Percentiles rank a stretch among this genome's conserved stretches.
Evolutionary conservation across 2,329 filamentous ascomycete genomes (phyloP).

Genomic region (Pseudofabraea citricarpa): DNA sequence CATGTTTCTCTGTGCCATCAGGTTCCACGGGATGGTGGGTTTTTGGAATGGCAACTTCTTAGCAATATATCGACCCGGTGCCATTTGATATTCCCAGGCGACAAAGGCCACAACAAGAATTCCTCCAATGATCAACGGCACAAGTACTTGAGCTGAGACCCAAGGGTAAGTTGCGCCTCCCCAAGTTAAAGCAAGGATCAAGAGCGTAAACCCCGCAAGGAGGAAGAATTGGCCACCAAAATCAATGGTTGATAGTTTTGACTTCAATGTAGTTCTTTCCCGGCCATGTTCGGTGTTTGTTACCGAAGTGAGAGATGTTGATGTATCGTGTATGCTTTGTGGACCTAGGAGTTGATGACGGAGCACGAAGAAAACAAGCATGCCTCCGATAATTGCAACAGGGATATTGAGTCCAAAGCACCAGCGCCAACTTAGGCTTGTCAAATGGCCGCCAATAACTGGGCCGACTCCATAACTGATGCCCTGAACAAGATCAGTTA

Average conservation of each 20-base stretch:
- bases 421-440: constrained; percentile 55
- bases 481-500: constrained; percentile 42
- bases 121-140: constrained; percentile 30
- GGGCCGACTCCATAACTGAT: constrained; percentile 33
- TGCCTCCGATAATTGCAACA: constrained; percentile 43
- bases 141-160: constrained; percentile 30
- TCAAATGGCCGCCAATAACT: constrained; percentile 51
- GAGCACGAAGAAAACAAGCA: constrained; percentile 50
- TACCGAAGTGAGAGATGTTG: constrained; percentile 38
- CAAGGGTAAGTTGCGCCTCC: constrained; percentile 35
- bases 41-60: constrained; percentile 45
- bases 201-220: constrained; percentile 23
- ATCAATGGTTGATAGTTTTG: constrained; percentile 48
- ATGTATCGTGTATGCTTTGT: constrained; percentile 41
- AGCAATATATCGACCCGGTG: constrained; percentile 38
- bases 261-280: constrained; percentile 8
- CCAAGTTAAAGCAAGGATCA: constrained; percentile 39
- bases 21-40: constrained; percentile 59
- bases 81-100: constrained; percentile 37
- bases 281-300: constrained; percentile 9
- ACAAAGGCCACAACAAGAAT: constrained; percentile 32
- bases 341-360: constrained; percentile 52
- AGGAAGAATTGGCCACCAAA: constrained; percentile 50
- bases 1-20: constrained; percentile 53
- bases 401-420: constrained; percentile 59